Percentiles rank a stretch among this genome's conserved stretches.
These are phyloP conservation scores for Eucalyptus polybractea DNA, from an alignment of 345 rosid species.

Conservation along the genomic window DNA sequence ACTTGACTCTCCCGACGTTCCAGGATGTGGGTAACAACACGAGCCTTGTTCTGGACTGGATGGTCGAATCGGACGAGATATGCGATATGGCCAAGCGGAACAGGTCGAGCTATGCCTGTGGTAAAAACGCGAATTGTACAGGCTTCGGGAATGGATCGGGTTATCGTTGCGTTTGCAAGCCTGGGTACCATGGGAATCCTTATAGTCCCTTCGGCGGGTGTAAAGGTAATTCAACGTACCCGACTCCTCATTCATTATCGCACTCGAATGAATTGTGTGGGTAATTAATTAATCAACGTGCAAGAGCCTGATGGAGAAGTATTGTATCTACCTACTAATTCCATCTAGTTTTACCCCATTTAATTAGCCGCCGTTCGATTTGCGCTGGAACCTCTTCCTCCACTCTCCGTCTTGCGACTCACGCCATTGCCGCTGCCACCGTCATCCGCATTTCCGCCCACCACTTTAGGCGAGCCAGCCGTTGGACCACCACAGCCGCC, in stretches of 20 bases:
- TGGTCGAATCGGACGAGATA: rapidly evolving
- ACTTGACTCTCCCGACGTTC: no score
- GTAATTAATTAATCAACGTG: neutral
- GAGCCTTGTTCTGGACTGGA: no score
- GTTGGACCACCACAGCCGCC: no score
- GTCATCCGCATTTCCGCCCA: no score
- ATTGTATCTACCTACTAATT: neutral
- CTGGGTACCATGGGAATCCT: rapidly evolving
- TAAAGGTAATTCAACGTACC: neutral
- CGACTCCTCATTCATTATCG: neutral
- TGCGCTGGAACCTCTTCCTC: neutral
- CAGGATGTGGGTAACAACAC: no score
- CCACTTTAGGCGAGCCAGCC: no score
- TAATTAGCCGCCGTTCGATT: neutral
- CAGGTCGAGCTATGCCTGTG: rapidly evolving
- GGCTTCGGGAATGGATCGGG: rapidly evolving
- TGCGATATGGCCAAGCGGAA: rapidly evolving
- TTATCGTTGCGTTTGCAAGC: neutral
- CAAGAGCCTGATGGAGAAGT: neutral
- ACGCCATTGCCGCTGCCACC: neutral
- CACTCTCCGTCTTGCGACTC: neutral
- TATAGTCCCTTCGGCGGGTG: rapidly evolving
- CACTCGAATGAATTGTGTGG: neutral
- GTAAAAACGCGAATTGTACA: rapidly evolving
- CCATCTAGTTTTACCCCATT: neutral